Evolutionary conservation across 2,329 filamentous ascomycete species (phyloP), one percentile per base, ranked within the genome.

Genomic region (Colletotrichum zoysiae): DNA sequence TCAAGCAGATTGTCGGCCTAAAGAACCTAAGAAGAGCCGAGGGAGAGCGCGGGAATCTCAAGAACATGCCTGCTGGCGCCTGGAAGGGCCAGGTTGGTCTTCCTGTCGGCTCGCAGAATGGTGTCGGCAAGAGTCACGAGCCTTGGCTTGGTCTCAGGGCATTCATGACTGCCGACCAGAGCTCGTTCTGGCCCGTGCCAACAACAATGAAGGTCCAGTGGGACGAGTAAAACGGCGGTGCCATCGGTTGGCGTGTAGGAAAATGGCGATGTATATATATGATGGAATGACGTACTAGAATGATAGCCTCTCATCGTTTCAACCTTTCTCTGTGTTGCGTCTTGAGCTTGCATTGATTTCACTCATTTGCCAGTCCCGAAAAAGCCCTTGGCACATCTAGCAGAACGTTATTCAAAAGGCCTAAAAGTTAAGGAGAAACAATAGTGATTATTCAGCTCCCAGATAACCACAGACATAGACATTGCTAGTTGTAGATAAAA

Each of bases 151-250:
- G 76, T 1, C 62, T 78, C 23, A 70, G 75, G 46, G 67, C 65
- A 2, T 77, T 76, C 55, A 76, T 77, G 76, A 76, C 74, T 42
- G 67, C 74, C 8, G 77, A 78, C 56, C 70, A 77, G 73, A 77
- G 75, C 60, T 70, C 74, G 6, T 74, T 72, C 61, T 76, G 72
- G 73, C 74, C 75, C 7, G 23, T 76, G 9, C 76, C 76, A 3
- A 76, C 67, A 23, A 76, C 74, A 3, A 71, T 77, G 76, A 75
- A 70, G 56, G 73, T 78, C 1, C 40, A 73, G 9, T 78, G 76
- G 75, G 73, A 78, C 51, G 74, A 67, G 14, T 75, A 67, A 63
- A 20, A 20, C n/a, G 12, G 23, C 6, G 16, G 23, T 5, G 20
- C 12, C 12, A 23, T 16, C 20, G 5, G 33, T 5, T 46, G n/a